A percentile compares a stretch with the other conserved stretches of the same genome.
Conservation (phyloP, 352 stramenopile genomes). For the Phytophthora capsici region DNA sequence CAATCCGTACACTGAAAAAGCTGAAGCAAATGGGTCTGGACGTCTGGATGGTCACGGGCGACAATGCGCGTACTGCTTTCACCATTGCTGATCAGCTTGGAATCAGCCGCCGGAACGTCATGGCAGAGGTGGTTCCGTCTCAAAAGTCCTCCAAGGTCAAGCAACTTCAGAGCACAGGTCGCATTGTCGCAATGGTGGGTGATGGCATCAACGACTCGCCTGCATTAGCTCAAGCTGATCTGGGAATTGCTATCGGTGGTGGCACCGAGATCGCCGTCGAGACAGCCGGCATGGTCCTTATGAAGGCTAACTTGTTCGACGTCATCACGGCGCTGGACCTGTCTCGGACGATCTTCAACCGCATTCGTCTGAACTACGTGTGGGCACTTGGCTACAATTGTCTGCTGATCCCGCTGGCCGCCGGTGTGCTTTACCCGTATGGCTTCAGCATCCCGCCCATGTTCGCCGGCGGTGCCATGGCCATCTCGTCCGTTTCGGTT, state of each 20-base stretch:
- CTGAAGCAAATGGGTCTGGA: conserved; percentile 93
- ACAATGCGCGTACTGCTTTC: conserved; percentile 95
- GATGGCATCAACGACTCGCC: conserved; percentile 99
- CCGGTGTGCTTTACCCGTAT: conserved; percentile 96
- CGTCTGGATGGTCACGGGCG: conserved; percentile 99
- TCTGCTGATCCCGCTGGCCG: conserved; percentile 96
- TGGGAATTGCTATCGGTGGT: conserved; percentile 96
- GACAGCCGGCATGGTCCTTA: conserved; percentile 94
- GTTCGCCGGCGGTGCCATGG: conserved; percentile 96
- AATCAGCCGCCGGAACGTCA: conserved; percentile 93
- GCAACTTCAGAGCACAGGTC: conserved; percentile 88
- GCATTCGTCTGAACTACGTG: conserved; percentile 98
- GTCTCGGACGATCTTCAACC: conserved; percentile 95
- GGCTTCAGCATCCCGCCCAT: conserved; percentile 95
- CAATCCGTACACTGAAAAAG: conserved; percentile 89
- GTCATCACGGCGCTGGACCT: conserved; percentile 98
- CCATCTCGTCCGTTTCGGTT: conserved; percentile 96
- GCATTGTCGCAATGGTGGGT: conserved; percentile 96
- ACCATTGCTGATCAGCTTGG: conserved; percentile 94
- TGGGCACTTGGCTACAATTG: conserved; percentile 99
- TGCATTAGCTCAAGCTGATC: conserved; percentile 95
- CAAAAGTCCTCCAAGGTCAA: conserved; percentile 95
- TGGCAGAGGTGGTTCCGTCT: conserved; percentile 96
- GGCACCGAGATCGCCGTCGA: conserved; percentile 98
- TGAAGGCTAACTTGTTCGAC: conserved; percentile 91